Base-by-base conservation (phyloP, 495 filamentous ascomycete genomes). In the Aspergillus saccharolyticus region DNA sequence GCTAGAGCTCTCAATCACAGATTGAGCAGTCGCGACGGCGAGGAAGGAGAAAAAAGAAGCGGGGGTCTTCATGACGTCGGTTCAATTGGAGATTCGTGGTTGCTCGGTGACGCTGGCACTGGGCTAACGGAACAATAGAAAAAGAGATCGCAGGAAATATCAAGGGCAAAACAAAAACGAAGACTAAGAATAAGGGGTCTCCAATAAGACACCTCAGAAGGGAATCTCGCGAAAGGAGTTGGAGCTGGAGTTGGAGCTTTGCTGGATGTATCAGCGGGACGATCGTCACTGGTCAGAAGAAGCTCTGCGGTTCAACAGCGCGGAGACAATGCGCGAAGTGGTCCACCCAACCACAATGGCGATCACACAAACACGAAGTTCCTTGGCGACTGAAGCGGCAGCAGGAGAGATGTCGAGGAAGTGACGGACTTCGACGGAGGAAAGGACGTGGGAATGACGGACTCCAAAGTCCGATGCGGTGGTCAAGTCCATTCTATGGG, bases 1-100 rank as follows among this genome's bases (percentile, higher is more conserved):
- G 67, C 88, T 92, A 24, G 78, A 85, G 72, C 73, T 85, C 52
- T 87, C 80, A 61, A 85, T 75, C 12, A 86, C 74, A 44, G 80
- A 81, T 61, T 88, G 81, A 39, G 85, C 85, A 28, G 77, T 74
- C 39, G 81, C 83, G 30, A 78, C 71, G 62, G 81, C 71, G 51
- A 80, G 78, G 56, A 86, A 72, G 33, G 84, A 72, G 28, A 74
- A 68, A 33, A 78, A 47, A 20, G 69, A 69, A 58, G 65, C 57
- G 39, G 68, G 60, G 18, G 70, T 57, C 64, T 66, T 74, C 77
- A 81, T 80, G 24, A 42, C 67, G 68, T 59, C 28, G 62, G 63
- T 60, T 44, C 30, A 57, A 59, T 61, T 28, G 45, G 25, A 50
- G 58, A 15, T 45, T 50, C 46, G 39, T 55, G 3, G 42, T 20